Conservation (phyloP, 2,329 filamentous ascomycete genomes). For the Penicillium sp. region DNA sequence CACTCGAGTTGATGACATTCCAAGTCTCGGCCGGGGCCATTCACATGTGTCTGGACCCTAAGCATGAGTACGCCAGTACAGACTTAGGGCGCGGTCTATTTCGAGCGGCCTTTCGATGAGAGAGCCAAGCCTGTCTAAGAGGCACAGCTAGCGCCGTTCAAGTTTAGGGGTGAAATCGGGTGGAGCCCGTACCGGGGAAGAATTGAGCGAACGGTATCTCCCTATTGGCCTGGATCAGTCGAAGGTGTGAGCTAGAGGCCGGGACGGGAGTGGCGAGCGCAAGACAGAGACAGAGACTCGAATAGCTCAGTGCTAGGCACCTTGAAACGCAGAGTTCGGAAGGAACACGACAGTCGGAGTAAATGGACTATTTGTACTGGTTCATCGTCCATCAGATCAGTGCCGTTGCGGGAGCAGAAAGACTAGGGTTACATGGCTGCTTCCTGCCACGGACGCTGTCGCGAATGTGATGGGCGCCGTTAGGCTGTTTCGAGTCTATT, state of each 20-base stretch:
- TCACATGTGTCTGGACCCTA: neutral
- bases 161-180: constrained; percentile 15
- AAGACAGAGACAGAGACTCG: no score
- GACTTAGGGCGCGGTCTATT: neutral
- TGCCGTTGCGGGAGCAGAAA: no score
- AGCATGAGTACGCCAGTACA: neutral
- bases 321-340: neutral
- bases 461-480: constrained; percentile 25
- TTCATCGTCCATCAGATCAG: constrained; percentile 12
- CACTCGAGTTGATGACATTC: neutral
- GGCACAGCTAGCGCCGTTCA: constrained; percentile 8
- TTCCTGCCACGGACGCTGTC: neutral
- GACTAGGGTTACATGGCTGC: neutral
- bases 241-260: no score
- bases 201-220: constrained; percentile 1
- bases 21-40: neutral
- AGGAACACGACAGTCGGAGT: constrained; percentile 4
- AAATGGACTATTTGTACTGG: neutral
- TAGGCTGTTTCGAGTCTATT: constrained; percentile 42
- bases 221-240: neutral
- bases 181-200: constrained; percentile 18
- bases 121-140: constrained; percentile 10
- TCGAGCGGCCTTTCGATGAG: constrained; percentile 4
- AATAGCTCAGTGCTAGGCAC: no score
- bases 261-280: no score